Percentiles rank a stretch among this genome's conserved stretches.
Evolutionary conservation across 208 protist species (phyloP).

Genomic region (Acanthamoeba sp.): DNA sequence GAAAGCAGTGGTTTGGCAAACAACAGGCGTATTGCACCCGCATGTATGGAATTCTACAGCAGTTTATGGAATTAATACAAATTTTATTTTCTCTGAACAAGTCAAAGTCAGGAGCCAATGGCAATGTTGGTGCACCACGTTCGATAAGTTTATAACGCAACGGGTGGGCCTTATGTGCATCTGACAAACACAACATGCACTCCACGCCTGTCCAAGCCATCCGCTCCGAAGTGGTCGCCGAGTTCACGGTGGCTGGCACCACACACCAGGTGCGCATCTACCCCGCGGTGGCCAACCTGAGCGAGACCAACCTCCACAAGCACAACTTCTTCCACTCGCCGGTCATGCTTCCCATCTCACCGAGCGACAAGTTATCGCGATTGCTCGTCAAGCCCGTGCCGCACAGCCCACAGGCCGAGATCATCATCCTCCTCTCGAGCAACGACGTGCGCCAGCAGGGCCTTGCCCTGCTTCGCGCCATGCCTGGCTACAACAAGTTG

Average conservation of each 20-base stretch:
- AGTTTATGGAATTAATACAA: too few species aligned
- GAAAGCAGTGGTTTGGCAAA: too few species aligned
- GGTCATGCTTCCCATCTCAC: neutral
- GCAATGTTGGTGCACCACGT: too few species aligned
- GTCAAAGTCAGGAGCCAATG: too few species aligned
- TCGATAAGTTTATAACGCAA: too few species aligned
- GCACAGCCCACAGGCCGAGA: neutral
- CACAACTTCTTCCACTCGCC: conserved; percentile 26
- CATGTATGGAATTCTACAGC: too few species aligned
- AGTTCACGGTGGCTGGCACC: neutral
- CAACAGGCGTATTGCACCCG: too few species aligned
- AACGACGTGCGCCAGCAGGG: neutral
- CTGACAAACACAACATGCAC: too few species aligned
- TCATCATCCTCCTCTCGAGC: neutral
- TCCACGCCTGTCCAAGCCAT: neutral
- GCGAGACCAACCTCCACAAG: neutral
- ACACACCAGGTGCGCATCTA: neutral
- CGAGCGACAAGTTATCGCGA: neutral
- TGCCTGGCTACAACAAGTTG: neutral
- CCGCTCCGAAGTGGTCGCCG: neutral
- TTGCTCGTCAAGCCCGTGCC: neutral
- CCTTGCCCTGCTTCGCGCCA: neutral
- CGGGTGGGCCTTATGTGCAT: too few species aligned
- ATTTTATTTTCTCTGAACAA: too few species aligned
- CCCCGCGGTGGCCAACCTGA: neutral